Evolutionary conservation across 345 rosid species (phyloP).

Genomic region (Viola odorata): DNA sequence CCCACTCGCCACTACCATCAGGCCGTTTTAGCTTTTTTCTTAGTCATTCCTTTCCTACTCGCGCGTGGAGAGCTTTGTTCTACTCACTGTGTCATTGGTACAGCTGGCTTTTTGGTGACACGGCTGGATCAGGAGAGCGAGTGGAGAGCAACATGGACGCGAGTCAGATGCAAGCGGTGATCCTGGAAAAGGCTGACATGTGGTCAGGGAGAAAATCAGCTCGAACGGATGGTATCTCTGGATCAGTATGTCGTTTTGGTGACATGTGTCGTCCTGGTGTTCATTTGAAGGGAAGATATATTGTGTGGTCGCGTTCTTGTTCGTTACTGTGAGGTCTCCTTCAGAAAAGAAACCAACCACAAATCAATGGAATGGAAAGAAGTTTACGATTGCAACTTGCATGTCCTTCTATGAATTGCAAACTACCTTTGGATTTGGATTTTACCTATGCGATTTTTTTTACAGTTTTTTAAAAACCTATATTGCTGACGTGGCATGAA

Average conservation of each 20-base stretch:
- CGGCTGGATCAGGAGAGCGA: too few species aligned
- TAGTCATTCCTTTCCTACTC: background rate
- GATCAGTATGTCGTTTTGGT: background rate
- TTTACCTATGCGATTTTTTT: too few species aligned
- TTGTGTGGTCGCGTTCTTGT: background rate
- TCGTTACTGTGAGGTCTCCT: conserved; percentile 2
- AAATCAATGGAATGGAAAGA: too few species aligned
- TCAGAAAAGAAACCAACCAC: background rate
- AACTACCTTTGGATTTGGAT: too few species aligned
- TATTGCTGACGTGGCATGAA: too few species aligned
- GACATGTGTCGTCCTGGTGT: conserved; percentile 6
- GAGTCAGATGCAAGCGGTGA: too few species aligned
- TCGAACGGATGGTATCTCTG: background rate
- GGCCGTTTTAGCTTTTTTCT: background rate
- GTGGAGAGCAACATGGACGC: too few species aligned
- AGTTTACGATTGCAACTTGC: background rate
- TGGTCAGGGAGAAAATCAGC: conserved; percentile 5
- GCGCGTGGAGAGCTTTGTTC: background rate
- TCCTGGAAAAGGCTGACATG: background rate
- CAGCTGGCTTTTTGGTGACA: too few species aligned
- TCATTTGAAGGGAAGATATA: background rate
- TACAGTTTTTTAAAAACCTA: too few species aligned
- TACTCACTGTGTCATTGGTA: background rate
- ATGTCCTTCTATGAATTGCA: too few species aligned
- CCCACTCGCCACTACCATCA: background rate